Percentiles rank a stretch among this genome's conserved stretches.
Conservation (phyloP, 2,329 filamentous ascomycete genomes). For the Seiridium cupressi region DNA sequence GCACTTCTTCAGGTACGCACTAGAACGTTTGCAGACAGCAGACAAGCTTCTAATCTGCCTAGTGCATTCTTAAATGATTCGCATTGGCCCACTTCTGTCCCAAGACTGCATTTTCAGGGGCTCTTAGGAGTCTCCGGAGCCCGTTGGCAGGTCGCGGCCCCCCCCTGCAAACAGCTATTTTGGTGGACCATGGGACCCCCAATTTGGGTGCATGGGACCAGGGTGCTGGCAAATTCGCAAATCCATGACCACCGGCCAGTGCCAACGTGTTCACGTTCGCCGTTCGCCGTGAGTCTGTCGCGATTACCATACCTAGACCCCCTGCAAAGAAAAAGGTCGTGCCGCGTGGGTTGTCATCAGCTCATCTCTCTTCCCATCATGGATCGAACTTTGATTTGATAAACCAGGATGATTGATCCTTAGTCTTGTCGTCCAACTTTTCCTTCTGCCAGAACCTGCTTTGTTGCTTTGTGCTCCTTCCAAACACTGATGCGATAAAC, state of each 20-base stretch:
- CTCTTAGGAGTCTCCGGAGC: no score
- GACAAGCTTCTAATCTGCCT: no score
- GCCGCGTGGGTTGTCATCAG: background rate
- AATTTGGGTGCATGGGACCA: background rate
- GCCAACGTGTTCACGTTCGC: background rate
- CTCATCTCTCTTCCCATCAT: background rate
- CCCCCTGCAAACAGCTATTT: no score
- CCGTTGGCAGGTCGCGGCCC: no score
- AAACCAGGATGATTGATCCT: background rate
- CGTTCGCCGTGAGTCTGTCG: background rate
- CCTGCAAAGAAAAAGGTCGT: background rate
- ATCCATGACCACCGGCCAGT: background rate
- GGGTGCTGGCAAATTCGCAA: background rate
- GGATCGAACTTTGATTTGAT: background rate
- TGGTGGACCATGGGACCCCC: no score
- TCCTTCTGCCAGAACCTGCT: background rate
- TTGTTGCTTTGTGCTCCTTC: background rate
- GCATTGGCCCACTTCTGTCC: no score
- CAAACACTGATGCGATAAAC: background rate
- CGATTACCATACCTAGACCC: background rate
- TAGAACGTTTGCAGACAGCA: no score
- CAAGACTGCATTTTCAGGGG: no score
- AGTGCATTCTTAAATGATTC: no score
- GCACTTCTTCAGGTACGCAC: no score
- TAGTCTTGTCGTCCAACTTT: background rate